A percentile compares a stretch with the other conserved stretches of the same genome.
Conservation (phyloP, 1,139 yeast species). For the Sugiyamaella grinbergsii region DNA sequence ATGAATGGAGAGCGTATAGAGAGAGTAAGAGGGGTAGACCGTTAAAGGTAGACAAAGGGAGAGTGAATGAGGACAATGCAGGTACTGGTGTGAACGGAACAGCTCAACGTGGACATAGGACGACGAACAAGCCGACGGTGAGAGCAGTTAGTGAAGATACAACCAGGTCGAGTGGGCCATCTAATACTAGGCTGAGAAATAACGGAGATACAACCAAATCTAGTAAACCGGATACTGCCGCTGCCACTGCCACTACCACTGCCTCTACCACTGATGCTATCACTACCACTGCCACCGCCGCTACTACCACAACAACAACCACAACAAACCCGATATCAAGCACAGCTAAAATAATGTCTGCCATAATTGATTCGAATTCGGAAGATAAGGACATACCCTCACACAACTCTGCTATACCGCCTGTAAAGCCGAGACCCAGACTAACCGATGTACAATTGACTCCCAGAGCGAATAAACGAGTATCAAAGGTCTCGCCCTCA, state of each 20-base stretch:
- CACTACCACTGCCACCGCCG: not conserved
- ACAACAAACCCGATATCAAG: not conserved
- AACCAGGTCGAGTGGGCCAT: not conserved
- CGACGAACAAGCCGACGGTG: too few relatives aligned
- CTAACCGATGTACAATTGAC: not conserved
- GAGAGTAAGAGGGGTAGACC: slow-evolving; percentile 20
- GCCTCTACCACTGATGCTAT: not conserved
- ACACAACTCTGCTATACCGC: not conserved
- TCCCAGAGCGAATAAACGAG: not conserved
- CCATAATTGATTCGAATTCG: not conserved
- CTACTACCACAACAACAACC: not conserved
- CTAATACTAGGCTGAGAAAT: too few relatives aligned
- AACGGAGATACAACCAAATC: not conserved
- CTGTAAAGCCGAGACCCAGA: not conserved
- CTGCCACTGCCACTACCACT: not conserved
- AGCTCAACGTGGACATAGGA: too few relatives aligned
- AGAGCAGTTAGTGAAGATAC: too few relatives aligned
- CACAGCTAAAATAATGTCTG: not conserved
- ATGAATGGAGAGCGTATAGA: slow-evolving; percentile 37
- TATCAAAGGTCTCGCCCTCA: not conserved
- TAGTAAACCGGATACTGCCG: not conserved
- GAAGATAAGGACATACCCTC: not conserved
- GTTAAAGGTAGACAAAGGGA: not conserved
- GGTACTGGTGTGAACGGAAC: not conserved
- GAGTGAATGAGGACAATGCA: not conserved